Evolutionary conservation across 306 rosid species (phyloP).

Genomic region (Erythrophleum fordii): DNA sequence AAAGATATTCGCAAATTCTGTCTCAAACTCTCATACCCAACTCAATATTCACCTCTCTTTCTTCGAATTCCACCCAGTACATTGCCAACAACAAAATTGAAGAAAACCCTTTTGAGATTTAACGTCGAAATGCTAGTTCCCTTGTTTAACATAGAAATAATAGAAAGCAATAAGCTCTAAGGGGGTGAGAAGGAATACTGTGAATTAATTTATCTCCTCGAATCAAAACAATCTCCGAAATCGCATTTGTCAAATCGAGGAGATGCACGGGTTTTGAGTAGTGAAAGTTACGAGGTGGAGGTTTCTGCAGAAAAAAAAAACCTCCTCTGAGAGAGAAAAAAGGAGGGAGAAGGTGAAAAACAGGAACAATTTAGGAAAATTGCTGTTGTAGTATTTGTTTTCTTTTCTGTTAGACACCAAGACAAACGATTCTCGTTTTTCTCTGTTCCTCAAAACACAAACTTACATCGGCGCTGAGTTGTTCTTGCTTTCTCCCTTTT

Average conservation of each 20-base stretch:
- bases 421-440: background rate
- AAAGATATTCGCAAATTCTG: slow-evolving; percentile 28
- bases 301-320: slow-evolving; percentile 57
- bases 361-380: slow-evolving; percentile 20
- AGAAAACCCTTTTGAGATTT: slow-evolving; percentile 34
- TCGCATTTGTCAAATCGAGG: slow-evolving; percentile 54
- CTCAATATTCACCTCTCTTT: slow-evolving; percentile 37
- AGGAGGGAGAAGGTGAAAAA: slow-evolving; percentile 32
- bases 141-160: background rate
- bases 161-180: slow-evolving; percentile 10
- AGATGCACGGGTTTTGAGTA: slow-evolving; percentile 38
- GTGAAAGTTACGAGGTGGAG: slow-evolving; percentile 55
- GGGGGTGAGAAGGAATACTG: background rate
- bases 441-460: slow-evolving; percentile 1
- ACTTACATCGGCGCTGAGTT: slow-evolving; percentile 29
- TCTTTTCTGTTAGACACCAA: background rate
- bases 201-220: slow-evolving; percentile 22
- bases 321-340: slow-evolving; percentile 36
- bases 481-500: background rate
- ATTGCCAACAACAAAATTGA: slow-evolving; percentile 15
- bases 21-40: slow-evolving; percentile 39
- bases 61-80: slow-evolving; percentile 35
- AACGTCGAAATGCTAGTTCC: slow-evolving; percentile 10
- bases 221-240: slow-evolving; percentile 39
- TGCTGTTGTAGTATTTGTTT: slow-evolving; percentile 31